Evolutionary conservation across 345 rosid genomes (phyloP), one percentile per base, ranked within the genome.

Genomic region (Euphorbia tirucalli): DNA sequence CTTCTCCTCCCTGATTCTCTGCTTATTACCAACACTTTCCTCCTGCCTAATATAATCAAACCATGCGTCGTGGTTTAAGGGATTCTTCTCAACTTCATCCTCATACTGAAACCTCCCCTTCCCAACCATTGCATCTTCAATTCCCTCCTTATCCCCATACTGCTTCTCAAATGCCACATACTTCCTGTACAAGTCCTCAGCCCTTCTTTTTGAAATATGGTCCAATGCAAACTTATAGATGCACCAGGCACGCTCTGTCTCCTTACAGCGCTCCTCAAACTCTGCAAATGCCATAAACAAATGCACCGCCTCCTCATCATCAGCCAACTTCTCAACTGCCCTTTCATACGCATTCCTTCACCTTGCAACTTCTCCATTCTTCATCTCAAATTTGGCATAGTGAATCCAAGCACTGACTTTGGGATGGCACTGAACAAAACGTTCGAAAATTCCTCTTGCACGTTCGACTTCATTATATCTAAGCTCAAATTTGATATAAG

Each of bases 81-180:
- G 89, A 46, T 85, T 88, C 88, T 88, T 92, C 79, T 86, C 83
- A 39, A 90, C 87, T 77, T 90, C 96, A 54, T 88, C 96, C 74
- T 92, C 96, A 71, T 92, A 92, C 71, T 90, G 90, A 79, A 92
- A 88, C 84, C 96, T 88, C 66, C 92, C 83, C 80, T 92, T 90
- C n/a, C 93, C 87, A 37, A 90, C 93, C 39, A 92, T 87, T 6
- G 96, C 97, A 70, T 92, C 96, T 72, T 92, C 97, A 68, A 92
- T 92, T 41, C 92, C 93, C 62, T 89, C 93, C 61, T 77, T 85
- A 70, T 89, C 92, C 0, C 97, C 97, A 44, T 89, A 87, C 68
- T 87, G 97, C 65, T 88, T 92, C 86, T 92, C 96, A 63, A 92
- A 92, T 0, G 87, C 89, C 63, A 88, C 84, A 71, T 88, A 92